A percentile compares a stretch with the other conserved stretches of the same genome.
phyloP scores from a whole-genome alignment of 192 early-diverging fungal genomes.

The Diversispora eburnea region DNA sequence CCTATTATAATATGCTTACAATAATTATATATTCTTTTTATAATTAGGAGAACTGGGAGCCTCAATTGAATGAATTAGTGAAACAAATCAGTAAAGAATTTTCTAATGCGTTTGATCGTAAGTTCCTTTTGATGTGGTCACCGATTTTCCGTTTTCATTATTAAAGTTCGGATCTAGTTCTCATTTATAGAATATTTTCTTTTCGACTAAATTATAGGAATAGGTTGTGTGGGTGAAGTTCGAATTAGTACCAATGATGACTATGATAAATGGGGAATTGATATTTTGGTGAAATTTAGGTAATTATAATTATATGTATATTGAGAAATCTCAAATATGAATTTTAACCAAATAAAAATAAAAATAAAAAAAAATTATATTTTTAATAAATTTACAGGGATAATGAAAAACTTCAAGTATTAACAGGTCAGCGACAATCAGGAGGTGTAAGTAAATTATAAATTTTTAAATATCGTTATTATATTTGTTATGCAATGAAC shows the following conservation, averaged over 20 bases:
- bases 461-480: background rate
- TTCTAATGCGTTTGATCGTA: slow-evolving; percentile 66
- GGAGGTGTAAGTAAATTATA: slow-evolving; percentile 66
- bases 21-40: background rate
- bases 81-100: slow-evolving; percentile 65
- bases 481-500: background rate
- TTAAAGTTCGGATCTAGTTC: background rate
- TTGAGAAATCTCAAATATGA: background rate
- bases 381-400: slow-evolving; percentile 46
- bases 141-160: background rate
- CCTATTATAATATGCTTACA: background rate
- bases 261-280: slow-evolving; percentile 90
- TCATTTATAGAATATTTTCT: background rate
- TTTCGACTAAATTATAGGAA: slow-evolving; percentile 37
- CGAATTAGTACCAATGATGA: slow-evolving; percentile 66
- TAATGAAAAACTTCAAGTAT: slow-evolving; percentile 72
- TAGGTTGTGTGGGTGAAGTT: slow-evolving; percentile 79
- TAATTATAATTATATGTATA: no score
- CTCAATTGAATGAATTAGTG: slow-evolving; percentile 58
- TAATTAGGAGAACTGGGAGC: slow-evolving; percentile 64
- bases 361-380: background rate
- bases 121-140: background rate
- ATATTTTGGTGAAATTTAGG: slow-evolving; percentile 94
- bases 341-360: background rate
- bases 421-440: slow-evolving; percentile 89